phyloP scores from a whole-genome alignment of 208 protist genomes.

The Crithidia thermophila region DNA sequence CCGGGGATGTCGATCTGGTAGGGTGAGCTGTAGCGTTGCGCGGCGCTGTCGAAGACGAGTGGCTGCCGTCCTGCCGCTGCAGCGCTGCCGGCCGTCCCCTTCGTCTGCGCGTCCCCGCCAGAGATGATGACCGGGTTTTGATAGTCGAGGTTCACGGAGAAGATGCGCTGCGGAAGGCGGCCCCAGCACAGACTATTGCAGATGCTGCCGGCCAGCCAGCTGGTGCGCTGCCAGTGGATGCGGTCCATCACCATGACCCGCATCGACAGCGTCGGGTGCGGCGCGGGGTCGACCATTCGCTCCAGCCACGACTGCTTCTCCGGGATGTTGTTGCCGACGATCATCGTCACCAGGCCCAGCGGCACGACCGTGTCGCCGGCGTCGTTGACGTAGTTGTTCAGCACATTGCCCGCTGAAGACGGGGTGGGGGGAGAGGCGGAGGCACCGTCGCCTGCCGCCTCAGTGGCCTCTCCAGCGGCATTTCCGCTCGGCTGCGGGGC shows the following conservation, averaged over 20 bases:
- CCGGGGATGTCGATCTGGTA: slow-evolving; percentile 64
- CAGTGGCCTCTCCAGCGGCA: neutral
- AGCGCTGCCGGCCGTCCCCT: neutral
- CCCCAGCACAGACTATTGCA: slow-evolving; percentile 82
- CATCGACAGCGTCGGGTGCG: slow-evolving; percentile 75
- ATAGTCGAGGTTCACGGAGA: slow-evolving; percentile 80
- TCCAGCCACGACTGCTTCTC: slow-evolving; percentile 55
- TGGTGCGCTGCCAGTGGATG: slow-evolving; percentile 86
- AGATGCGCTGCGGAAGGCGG: slow-evolving; percentile 71
- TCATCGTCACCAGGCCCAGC: slow-evolving; percentile 81
- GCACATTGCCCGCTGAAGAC: slow-evolving; percentile 31
- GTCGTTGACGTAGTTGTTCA: slow-evolving; percentile 49
- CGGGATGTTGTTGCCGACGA: slow-evolving; percentile 73
- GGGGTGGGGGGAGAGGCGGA: slow-evolving; percentile 10
- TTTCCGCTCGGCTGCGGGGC: slow-evolving; percentile 26
- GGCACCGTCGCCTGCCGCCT: neutral
- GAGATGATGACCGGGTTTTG: slow-evolving; percentile 58
- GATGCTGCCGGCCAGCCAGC: slow-evolving; percentile 72
- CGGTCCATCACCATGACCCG: slow-evolving; percentile 78
- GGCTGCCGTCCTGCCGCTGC: slow-evolving; percentile 6
- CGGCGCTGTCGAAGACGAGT: slow-evolving; percentile 41
- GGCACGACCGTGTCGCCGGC: slow-evolving; percentile 49
- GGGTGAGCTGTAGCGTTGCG: slow-evolving; percentile 50
- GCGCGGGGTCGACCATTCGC: slow-evolving; percentile 61
- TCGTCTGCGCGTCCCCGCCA: slow-evolving; percentile 15